phyloP scores from a whole-genome alignment of 2,329 filamentous ascomycete genomes.

The Emmonsiellopsis sp. region DNA sequence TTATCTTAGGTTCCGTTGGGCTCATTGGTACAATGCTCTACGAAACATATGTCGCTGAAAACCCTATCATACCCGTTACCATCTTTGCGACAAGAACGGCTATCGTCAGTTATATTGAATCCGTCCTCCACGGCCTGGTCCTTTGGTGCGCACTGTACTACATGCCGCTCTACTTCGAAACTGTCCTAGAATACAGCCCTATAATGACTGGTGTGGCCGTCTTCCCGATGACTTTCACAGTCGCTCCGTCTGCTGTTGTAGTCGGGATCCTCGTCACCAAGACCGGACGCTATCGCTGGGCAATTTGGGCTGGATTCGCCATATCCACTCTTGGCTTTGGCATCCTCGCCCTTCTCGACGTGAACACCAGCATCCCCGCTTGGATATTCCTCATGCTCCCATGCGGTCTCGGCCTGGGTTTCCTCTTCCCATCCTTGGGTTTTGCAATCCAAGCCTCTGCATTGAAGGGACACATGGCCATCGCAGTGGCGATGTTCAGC shows the following conservation, averaged over 20 bases:
- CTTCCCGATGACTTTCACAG: constrained; percentile 54
- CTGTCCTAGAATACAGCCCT: constrained; percentile 45
- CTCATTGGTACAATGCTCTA: constrained; percentile 47
- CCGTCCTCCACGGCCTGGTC: constrained; percentile 46
- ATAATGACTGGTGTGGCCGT: constrained; percentile 48
- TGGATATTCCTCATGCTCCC: constrained; percentile 56
- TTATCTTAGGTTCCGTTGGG: constrained; percentile 47
- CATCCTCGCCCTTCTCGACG: constrained; percentile 26
- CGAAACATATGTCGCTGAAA: constrained; percentile 42
- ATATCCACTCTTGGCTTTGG: constrained; percentile 52
- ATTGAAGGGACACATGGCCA: constrained; percentile 48
- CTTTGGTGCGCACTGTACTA: constrained; percentile 48
- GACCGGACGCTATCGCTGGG: constrained; percentile 52
- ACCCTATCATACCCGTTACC: constrained; percentile 41
- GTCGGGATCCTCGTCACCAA: constrained; percentile 41
- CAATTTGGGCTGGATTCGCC: constrained; percentile 54
- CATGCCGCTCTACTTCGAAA: constrained; percentile 36
- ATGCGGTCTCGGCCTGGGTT: constrained; percentile 52
- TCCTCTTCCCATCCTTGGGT: constrained; percentile 56
- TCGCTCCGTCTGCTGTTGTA: constrained; percentile 51
- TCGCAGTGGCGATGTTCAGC: constrained; percentile 55
- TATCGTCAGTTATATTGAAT: constrained; percentile 44
- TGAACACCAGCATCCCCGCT: constrained; percentile 40
- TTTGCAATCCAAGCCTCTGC: constrained; percentile 57
- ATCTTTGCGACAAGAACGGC: constrained; percentile 40